Evolutionary conservation across 352 stramenopile genomes (phyloP).

Genomic region (Globisporangium megalacanthum): DNA sequence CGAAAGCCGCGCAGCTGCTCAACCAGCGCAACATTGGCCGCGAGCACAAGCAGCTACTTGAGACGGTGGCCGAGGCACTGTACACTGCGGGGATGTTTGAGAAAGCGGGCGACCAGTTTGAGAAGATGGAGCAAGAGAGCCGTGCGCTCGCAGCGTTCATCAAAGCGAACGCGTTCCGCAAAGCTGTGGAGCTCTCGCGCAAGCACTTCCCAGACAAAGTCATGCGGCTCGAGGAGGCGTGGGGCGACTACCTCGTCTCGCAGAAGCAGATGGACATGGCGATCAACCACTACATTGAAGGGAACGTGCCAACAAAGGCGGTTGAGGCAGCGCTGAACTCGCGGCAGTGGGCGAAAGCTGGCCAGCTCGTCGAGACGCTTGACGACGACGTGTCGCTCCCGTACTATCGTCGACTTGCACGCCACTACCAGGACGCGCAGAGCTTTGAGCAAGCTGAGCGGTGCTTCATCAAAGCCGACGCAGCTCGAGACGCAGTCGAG

Average conservation of each 20-base stretch:
- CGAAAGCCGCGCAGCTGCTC: slow-evolving; percentile 86
- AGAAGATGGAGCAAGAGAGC: slow-evolving; percentile 90
- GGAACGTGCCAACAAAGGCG: slow-evolving; percentile 88
- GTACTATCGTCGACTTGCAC: slow-evolving; percentile 86
- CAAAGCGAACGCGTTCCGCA: slow-evolving; percentile 89
- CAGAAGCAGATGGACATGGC: slow-evolving; percentile 95
- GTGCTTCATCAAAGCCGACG: slow-evolving; percentile 91
- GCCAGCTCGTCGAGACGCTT: slow-evolving; percentile 89
- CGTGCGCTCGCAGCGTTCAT: slow-evolving; percentile 90
- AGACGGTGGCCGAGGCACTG: slow-evolving; percentile 88
- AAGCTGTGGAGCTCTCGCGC: slow-evolving; percentile 90
- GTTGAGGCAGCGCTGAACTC: slow-evolving; percentile 91
- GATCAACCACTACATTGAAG: slow-evolving; percentile 97
- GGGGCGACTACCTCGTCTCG: slow-evolving; percentile 91
- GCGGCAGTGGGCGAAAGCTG: slow-evolving; percentile 91
- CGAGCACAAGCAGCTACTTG: slow-evolving; percentile 86
- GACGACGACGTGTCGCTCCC: slow-evolving; percentile 87
- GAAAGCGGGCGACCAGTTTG: slow-evolving; percentile 92
- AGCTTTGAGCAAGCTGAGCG: slow-evolving; percentile 86
- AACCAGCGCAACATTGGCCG: slow-evolving; percentile 81
- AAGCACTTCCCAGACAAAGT: slow-evolving; percentile 89
- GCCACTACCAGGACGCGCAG: slow-evolving; percentile 88
- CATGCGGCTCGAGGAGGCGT: slow-evolving; percentile 88
- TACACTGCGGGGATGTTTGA: slow-evolving; percentile 89
- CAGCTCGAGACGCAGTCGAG: slow-evolving; percentile 86